Base-by-base conservation (phyloP, 768 basidiomycete species). In the Pleurotus giganteus region DNA sequence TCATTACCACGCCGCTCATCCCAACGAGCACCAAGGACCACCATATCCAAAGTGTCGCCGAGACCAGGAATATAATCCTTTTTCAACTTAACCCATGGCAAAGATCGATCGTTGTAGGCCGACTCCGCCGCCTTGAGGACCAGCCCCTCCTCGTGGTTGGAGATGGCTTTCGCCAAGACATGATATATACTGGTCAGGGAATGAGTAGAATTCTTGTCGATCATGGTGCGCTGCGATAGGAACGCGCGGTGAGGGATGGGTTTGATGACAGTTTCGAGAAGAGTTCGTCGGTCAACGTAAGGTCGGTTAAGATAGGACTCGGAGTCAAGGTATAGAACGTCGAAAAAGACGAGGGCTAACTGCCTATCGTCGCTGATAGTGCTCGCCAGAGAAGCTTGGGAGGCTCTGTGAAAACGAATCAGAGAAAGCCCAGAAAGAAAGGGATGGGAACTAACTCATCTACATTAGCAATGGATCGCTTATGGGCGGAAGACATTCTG, bases 1-100 rank as follows among this genome's bases (percentile, higher is more conserved):
- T 88, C 86, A 51, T 91, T 71, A 2, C 79, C 94, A 7, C 94
- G 78, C 31, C 86, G 79, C 63, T 85, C 86, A 53, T 91, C 88
- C 90, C 91, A 94, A 0, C 79, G 72, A 17, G 85, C 91, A 1
- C 83, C 94, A 17, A 96, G 70, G 29, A 96, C 64, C 3, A 84
- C 84, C 54, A 96, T 76, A 66, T 94, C 91, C 13, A 94, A 60
- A 4, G 82, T 79, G 66, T 98, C 94, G 0, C 92, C 91, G 42
- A 88, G 78, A 3, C 88, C 88, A 1, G 85, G 84, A 34, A 98
- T 91, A 58, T 96, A 96, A 66, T 98, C 94, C 63, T 79, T 84
- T 74, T 94, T 92, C 46, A 92, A 63, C 71, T 97, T 96, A 26
- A 94, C 85, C 93, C 94, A 96, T 13, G 86, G 86, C 55, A 76